phyloP scores from a whole-genome alignment of 139 green algal genomes.

The Spirogloea muscicola region DNA sequence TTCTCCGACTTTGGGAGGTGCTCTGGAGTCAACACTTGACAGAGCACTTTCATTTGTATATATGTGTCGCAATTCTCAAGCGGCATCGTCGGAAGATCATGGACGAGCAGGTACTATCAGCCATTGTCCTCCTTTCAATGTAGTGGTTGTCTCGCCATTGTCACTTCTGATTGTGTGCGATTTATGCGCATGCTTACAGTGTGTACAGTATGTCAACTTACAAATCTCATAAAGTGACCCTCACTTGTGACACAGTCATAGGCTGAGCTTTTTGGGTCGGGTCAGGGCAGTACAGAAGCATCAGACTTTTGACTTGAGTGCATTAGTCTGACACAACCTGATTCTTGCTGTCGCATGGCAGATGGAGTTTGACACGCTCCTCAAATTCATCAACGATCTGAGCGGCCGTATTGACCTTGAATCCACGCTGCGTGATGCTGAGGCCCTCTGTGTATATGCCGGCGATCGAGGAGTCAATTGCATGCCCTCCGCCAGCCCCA shows the following conservation, averaged over 20 bases:
- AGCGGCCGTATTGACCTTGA: constrained; percentile 61
- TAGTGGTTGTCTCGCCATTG: background rate
- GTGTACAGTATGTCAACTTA: no score
- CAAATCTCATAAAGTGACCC: no score
- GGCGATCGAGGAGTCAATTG: constrained; percentile 21
- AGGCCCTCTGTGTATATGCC: constrained; percentile 50
- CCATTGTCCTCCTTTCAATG: no score
- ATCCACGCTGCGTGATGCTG: constrained; percentile 61
- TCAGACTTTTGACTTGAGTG: no score
- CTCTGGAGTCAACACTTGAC: constrained; percentile 64
- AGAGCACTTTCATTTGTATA: constrained; percentile 76
- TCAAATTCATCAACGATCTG: constrained; percentile 68
- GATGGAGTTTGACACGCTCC: constrained; percentile 73
- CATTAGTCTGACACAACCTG: no score
- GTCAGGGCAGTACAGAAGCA: no score
- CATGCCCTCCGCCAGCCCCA: constrained; percentile 6
- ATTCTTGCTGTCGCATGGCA: no score
- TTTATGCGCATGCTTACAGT: no score
- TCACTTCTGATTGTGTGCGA: constrained; percentile 16
- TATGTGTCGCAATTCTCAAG: constrained; percentile 72
- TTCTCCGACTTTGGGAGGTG: constrained; percentile 84
- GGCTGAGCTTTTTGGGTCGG: no score
- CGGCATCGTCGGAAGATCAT: constrained; percentile 67
- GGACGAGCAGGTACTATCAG: constrained; percentile 38
- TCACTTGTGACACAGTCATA: no score